Evolutionary conservation across 1,284 basidiomycete species (phyloP).

Genomic region (Trichosporon sp.): DNA sequence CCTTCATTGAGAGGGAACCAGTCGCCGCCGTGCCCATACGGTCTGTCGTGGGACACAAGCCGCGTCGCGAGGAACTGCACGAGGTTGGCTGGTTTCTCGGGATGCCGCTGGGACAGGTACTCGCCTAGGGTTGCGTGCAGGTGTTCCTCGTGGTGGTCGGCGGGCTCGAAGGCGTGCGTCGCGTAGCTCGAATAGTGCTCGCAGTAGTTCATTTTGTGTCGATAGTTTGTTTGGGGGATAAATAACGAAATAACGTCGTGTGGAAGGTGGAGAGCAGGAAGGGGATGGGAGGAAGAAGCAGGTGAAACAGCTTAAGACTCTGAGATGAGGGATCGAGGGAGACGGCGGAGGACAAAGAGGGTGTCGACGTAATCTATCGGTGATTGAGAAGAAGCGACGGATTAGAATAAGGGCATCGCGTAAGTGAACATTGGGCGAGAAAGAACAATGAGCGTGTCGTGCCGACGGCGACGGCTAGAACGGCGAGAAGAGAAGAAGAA

Average conservation of each 20-base stretch:
- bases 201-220: constrained; percentile 1
- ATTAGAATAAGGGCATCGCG: constrained; percentile 3
- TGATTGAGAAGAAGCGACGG: neutral
- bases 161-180: neutral
- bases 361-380: neutral
- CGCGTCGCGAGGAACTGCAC: constrained; percentile 41
- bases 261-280: no score
- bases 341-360: neutral
- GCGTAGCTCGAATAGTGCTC: neutral
- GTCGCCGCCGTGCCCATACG: constrained; percentile 36
- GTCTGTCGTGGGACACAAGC: constrained; percentile 40
- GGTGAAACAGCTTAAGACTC: neutral
- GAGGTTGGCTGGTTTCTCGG: constrained; percentile 32
- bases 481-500: neutral
- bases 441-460: constrained; percentile 4
- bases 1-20: constrained; percentile 37
- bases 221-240: neutral
- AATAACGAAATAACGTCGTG: no score
- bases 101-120: constrained; percentile 39
- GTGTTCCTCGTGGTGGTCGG: constrained; percentile 17
- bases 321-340: neutral
- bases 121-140: constrained; percentile 37
- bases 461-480: neutral
- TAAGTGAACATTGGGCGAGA: neutral
- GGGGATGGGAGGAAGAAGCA: no score